These are phyloP conservation scores for Rosa hybrid DNA, from an alignment of 331 rosid species.

Conservation along the genomic window DNA sequence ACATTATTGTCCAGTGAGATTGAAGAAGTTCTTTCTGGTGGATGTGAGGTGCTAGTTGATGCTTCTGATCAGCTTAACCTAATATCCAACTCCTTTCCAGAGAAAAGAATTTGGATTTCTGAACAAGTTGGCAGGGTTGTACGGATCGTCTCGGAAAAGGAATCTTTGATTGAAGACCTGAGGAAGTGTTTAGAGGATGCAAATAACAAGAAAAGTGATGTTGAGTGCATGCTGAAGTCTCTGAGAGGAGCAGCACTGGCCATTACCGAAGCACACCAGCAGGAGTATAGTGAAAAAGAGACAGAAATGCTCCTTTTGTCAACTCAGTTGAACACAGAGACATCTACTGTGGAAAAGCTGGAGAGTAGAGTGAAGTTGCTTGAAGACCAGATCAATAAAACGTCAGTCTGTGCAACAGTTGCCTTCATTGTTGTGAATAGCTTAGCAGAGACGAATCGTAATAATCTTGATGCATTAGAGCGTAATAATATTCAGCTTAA, in stretches of 20 bases:
- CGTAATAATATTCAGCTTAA: conserved; percentile 43
- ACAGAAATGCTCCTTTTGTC: conserved; percentile 55
- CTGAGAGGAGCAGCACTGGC: conserved; percentile 80
- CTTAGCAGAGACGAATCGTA: conserved; percentile 61
- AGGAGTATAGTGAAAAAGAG: conserved; percentile 61
- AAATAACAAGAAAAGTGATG: conserved; percentile 71
- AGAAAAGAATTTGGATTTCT: conserved; percentile 89
- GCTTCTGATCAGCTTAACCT: conserved; percentile 64
- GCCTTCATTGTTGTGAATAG: conserved; percentile 74
- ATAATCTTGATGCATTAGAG: conserved; percentile 50
- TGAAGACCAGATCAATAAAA: conserved; percentile 47
- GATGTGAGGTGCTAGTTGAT: conserved; percentile 59
- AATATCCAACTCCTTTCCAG: conserved; percentile 73
- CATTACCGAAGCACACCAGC: conserved; percentile 86
- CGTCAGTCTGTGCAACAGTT: conserved; percentile 72
- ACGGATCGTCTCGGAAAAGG: conserved; percentile 72
- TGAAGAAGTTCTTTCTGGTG: conserved; percentile 74
- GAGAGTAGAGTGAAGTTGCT: conserved; percentile 52
- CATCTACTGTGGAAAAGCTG: conserved; percentile 43
- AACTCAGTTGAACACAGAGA: conserved; percentile 47
- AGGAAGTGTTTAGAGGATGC: conserved; percentile 83
- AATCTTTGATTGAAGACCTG: conserved; percentile 70
- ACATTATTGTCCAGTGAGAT: conserved; percentile 66
- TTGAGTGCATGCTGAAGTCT: conserved; percentile 88
- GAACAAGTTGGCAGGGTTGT: conserved; percentile 73